phyloP scores from a whole-genome alignment of 805 yeast genomes.

The Ogataea paraovalis region DNA sequence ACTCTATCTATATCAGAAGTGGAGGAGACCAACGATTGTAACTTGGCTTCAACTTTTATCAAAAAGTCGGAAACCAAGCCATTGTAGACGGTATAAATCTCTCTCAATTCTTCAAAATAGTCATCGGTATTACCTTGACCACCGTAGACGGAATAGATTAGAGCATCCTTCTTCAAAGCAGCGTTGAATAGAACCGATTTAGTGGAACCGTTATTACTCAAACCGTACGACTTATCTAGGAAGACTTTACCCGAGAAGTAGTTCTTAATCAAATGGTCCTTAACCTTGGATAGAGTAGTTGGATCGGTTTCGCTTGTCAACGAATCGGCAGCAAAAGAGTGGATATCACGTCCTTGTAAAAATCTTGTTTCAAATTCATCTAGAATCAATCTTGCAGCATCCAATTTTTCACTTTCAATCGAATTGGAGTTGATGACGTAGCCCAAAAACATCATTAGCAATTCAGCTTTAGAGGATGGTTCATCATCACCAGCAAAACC shows the following conservation, averaged over 20 bases:
- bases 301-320: conserved; percentile 54
- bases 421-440: conserved; percentile 39
- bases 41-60: conserved; percentile 60
- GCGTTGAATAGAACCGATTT: conserved; percentile 53
- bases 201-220: conserved; percentile 9
- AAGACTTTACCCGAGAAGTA: conserved; percentile 50
- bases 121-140: conserved; percentile 99
- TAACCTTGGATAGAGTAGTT: conserved; percentile 69
- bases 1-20: conserved; percentile 79
- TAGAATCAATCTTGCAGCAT: conserved; percentile 65
- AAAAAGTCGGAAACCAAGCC: conserved; percentile 72
- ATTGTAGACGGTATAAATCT: conserved; percentile 71
- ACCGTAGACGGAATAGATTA: conserved; percentile 84
- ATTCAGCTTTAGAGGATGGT: conserved; percentile 82
- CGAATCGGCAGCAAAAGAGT: conserved; percentile 75
- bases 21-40: conserved; percentile 63
- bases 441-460: conserved; percentile 80
- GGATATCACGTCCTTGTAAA: conserved; percentile 76
- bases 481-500: conserved; percentile 83
- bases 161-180: conserved; percentile 52
- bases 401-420: conserved; percentile 34
- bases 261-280: conserved; percentile 64
- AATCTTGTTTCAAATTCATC: conserved; percentile 83
- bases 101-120: conserved; percentile 93
- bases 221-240: conserved; percentile 26